Base-by-base conservation (phyloP, 2,329 filamentous ascomycete species). In the Xylaria multiplex region DNA sequence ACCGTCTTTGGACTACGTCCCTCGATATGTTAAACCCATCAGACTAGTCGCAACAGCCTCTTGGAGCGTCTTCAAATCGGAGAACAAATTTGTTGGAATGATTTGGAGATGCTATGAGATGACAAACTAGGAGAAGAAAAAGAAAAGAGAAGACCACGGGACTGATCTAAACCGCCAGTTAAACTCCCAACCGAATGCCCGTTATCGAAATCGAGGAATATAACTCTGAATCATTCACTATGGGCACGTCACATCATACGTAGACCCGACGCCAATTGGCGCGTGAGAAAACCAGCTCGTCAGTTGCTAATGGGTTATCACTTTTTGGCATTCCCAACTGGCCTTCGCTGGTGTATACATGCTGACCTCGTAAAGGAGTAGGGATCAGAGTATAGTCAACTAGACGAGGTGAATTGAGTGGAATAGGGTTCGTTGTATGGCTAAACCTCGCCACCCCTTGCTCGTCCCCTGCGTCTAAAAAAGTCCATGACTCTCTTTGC, bases 401-500 rank as follows among this genome's bases (percentile, higher is more conserved):
- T 37, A 16, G 48, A 63, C 61, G 57, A 30, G 42, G 37, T 60
- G 58, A 42, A 45, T 62, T n/a, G 24, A 59, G n/a, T 52, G 30
- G 50, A 32, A 53, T 46, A 19, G 52, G 54, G 35, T 50, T n/a
- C 30, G 45, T 66, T 54, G 35, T 59, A 50, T 42, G 46, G 56
- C 37, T 67, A 76, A 55, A 72, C 80, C 67, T 88, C 86, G 43
- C 85, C 85, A 62, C 85, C 87, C 75, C 91, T 85, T 72, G 90
- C 92, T 81, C 91, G 93, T 62, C 92, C 93, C 77, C 94, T 88
- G 78, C 94, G 87, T 73, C 96, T 87, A 84, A 99, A 99, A 80
- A 98, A 97, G 81, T 99, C 95, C 94, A 99, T 98, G 45, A 99
- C 96, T 76, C 93, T 90, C 77, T 94, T 91, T 14, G 94, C 93